phyloP scores from a whole-genome alignment of 257 asterid genomes.

The Hygrophila difformis region DNA sequence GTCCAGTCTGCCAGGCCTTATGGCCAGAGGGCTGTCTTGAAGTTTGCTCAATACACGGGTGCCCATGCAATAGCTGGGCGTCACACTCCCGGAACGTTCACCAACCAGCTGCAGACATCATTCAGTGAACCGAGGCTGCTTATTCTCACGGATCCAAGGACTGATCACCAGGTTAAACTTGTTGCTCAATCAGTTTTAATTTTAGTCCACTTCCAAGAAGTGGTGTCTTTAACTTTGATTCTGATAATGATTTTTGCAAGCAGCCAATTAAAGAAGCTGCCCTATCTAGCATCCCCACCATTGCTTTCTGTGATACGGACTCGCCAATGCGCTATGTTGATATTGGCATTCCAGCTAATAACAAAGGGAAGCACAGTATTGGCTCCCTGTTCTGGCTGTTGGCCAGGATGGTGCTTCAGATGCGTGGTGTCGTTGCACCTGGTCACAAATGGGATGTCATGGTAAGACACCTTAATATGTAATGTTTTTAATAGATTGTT shows the following conservation, averaged over 20 bases:
- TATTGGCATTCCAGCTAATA: constrained; percentile 22
- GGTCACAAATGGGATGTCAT: too few species aligned
- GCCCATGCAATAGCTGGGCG: constrained; percentile 21
- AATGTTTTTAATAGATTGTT: too few species aligned
- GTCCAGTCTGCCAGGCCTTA: too few species aligned
- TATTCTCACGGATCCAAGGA: too few species aligned
- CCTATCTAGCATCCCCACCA: constrained; percentile 18
- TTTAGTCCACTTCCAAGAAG: too few species aligned
- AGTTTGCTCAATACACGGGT: constrained; percentile 22
- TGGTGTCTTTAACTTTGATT: not conserved
- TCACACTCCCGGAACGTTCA: constrained; percentile 23
- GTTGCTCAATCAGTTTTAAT: too few species aligned
- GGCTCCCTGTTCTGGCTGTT: constrained; percentile 24
- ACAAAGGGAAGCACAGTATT: constrained; percentile 26
- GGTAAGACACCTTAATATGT: too few species aligned
- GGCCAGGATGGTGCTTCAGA: too few species aligned
- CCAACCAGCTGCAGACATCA: too few species aligned
- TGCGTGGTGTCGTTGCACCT: too few species aligned
- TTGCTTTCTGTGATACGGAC: constrained; percentile 26
- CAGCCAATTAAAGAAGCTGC: constrained; percentile 25
- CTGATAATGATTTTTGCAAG: not conserved
- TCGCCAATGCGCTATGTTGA: constrained; percentile 24
- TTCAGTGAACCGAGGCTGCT: too few species aligned
- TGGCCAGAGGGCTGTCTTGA: constrained; percentile 22
- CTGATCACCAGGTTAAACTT: too few species aligned